A percentile compares a stretch with the other conserved stretches of the same genome.
Evolutionary conservation across 1,284 basidiomycete species (phyloP).

Genomic region (Anthracocystis panici-leucophaei): DNA sequence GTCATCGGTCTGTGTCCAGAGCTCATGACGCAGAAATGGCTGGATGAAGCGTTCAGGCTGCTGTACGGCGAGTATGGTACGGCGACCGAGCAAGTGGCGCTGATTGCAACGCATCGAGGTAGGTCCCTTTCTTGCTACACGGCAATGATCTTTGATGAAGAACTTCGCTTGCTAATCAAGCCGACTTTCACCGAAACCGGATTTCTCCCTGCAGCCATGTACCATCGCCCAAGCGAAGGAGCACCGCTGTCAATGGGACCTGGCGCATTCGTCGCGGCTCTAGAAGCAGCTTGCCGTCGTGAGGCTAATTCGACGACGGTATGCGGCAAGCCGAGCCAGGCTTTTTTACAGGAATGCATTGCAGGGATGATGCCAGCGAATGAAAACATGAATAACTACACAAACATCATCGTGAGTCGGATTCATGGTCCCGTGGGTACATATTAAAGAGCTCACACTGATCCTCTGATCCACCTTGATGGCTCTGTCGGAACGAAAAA

Average conservation of each 20-base stretch:
- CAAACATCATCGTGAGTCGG: conserved; percentile 45
- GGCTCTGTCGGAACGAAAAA: not conserved
- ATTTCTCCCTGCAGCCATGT: conserved; percentile 23
- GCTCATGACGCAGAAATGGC: conserved; percentile 47
- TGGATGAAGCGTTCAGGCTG: conserved; percentile 40
- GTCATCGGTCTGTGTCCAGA: conserved; percentile 46
- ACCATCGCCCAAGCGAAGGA: conserved; percentile 37
- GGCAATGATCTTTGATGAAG: not conserved
- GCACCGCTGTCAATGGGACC: conserved; percentile 40
- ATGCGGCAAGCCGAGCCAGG: conserved; percentile 42
- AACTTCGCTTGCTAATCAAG: not conserved
- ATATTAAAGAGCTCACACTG: not conserved
- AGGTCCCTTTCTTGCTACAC: conserved; percentile 9
- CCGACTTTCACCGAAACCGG: not conserved
- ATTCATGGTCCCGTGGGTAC: not conserved
- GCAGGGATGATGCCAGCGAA: conserved; percentile 28
- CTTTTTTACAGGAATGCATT: conserved; percentile 44
- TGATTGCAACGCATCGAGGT: conserved; percentile 51
- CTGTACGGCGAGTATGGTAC: conserved; percentile 33
- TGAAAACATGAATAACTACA: conserved; percentile 15
- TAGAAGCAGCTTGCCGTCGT: conserved; percentile 32
- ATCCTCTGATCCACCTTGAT: not conserved
- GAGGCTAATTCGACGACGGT: conserved; percentile 18
- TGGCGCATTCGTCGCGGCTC: conserved; percentile 41
- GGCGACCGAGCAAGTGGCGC: conserved; percentile 9